A percentile compares a stretch with the other conserved stretches of the same genome.
Evolutionary conservation across 176 grass and related monocot species (phyloP).

Genomic region (Aegilops longissima): DNA sequence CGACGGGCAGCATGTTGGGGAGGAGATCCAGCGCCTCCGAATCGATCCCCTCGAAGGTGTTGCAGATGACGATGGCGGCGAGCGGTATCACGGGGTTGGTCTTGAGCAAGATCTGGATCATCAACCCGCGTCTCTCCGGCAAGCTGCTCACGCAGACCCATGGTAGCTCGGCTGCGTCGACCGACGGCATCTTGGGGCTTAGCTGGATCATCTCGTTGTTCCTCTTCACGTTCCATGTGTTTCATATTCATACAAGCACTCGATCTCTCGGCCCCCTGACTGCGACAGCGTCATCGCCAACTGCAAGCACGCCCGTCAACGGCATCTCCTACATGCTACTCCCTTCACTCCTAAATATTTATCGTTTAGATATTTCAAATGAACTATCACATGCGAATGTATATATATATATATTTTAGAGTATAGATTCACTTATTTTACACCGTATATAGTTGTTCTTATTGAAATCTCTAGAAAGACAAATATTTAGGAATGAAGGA

Average conservation of each 20-base stretch:
- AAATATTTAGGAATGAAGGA: no score
- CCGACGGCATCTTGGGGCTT: constrained; percentile 24
- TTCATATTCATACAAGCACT: neutral
- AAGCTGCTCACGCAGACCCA: constrained; percentile 11
- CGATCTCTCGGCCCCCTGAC: no score
- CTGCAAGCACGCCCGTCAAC: no score
- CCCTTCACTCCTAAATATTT: no score
- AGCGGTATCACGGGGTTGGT: neutral
- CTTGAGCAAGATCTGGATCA: constrained; percentile 8
- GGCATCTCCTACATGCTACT: no score
- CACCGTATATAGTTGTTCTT: no score
- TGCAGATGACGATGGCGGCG: constrained; percentile 50
- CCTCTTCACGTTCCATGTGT: constrained; percentile 12
- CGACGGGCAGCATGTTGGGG: constrained; percentile 40
- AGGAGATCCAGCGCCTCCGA: constrained; percentile 28
- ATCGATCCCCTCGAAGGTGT: constrained; percentile 57
- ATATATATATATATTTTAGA: no score
- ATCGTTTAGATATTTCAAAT: no score
- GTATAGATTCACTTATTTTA: no score
- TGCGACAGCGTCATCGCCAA: no score
- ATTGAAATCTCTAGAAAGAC: no score
- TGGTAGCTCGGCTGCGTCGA: constrained; percentile 19
- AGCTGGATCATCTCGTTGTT: constrained; percentile 35
- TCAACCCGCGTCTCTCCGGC: neutral
- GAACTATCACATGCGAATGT: no score